Evolutionary conservation across 495 filamentous ascomycete species (phyloP).

Genomic region (Ramalina peruviana): DNA sequence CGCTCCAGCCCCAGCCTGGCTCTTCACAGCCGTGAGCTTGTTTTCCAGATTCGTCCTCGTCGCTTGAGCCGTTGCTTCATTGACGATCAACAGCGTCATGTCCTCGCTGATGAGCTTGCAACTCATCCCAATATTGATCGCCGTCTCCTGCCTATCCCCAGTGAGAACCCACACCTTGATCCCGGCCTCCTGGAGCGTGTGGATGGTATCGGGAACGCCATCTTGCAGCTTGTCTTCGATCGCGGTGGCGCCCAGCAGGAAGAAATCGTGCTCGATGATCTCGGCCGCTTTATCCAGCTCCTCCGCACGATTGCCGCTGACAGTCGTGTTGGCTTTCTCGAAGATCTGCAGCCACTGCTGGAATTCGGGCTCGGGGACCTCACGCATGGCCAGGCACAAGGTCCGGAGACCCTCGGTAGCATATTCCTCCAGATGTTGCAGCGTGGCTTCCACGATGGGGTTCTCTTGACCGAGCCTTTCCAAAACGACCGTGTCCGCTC

Average conservation of each 20-base stretch:
- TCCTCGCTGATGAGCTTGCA: conserved; percentile 98
- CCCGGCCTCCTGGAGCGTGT: conserved; percentile 89
- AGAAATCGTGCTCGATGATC: conserved; percentile 83
- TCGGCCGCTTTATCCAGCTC: conserved; percentile 97
- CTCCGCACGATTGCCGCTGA: conserved; percentile 80
- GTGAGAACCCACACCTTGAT: conserved; percentile 99
- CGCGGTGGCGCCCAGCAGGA: conserved; percentile 85
- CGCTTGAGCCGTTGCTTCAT: conserved; percentile 63
- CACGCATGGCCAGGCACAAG: conserved; percentile 88
- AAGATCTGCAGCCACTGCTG: conserved; percentile 78
- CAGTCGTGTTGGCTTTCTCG: conserved; percentile 80
- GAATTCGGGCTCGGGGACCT: conserved; percentile 82
- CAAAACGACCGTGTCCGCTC: conserved; percentile 92
- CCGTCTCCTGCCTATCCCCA: conserved; percentile 95
- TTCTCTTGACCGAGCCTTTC: conserved; percentile 71
- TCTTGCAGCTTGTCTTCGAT: conserved; percentile 97
- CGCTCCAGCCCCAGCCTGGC: conserved; percentile 48
- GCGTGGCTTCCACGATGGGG: conserved; percentile 70
- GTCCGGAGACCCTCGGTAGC: conserved; percentile 92
- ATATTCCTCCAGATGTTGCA: conserved; percentile 94
- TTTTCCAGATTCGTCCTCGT: conserved; percentile 81
- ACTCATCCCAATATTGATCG: conserved; percentile 99
- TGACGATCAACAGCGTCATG: conserved; percentile 94
- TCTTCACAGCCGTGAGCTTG: conserved; percentile 78
- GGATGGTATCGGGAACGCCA: conserved; percentile 96